Conservation (phyloP, 2,329 filamentous ascomycete genomes). For the Beauveria sp. region DNA sequence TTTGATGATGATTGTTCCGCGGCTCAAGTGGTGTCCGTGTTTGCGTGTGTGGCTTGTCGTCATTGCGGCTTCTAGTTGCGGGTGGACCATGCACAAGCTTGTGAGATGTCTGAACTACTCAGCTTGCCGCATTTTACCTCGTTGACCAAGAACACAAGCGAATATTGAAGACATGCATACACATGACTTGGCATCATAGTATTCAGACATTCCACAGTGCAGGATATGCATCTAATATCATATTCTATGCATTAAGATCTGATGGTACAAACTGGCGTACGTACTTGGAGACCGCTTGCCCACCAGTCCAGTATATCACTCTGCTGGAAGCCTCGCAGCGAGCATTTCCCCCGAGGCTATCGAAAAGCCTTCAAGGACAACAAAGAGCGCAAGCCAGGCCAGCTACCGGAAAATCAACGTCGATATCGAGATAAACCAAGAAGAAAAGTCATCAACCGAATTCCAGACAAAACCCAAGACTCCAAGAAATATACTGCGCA, state of each 20-base stretch:
- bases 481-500: conserved; percentile 32
- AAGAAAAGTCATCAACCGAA: conserved; percentile 27
- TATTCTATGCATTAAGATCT: conserved; percentile 10
- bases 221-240: conserved; percentile 6
- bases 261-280: conserved; percentile 1
- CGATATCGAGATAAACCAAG: conserved; percentile 17
- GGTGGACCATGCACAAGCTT: not conserved
- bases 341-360: not conserved
- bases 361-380: not conserved
- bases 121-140: not conserved
- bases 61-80: not conserved
- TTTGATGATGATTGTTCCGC: not conserved
- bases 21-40: too few relatives aligned
- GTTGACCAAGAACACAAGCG: not conserved
- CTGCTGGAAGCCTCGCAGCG: not conserved
- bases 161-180: too few relatives aligned
- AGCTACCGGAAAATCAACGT: conserved; percentile 9
- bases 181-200: not conserved
- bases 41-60: not conserved
- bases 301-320: conserved; percentile 3
- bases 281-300: not conserved
- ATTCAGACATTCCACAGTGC: not conserved
- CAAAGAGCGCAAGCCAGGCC: not conserved
- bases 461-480: conserved; percentile 32
- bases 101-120: too few relatives aligned